phyloP scores from a whole-genome alignment of 331 rosid genomes.

The Rhamnella rubrinervis region DNA sequence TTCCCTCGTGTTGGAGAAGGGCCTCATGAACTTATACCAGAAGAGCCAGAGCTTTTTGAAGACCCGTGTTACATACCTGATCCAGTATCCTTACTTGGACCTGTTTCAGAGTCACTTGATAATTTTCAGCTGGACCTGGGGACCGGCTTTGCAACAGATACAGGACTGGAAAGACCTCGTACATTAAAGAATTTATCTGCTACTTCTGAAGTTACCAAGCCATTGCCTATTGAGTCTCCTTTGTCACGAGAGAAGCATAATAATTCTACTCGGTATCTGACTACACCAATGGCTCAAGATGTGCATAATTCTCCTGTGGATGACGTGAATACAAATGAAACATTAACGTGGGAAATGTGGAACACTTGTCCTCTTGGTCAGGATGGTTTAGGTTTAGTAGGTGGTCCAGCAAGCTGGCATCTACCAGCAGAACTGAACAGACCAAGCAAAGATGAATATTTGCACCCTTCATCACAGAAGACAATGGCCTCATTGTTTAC shows the following conservation, averaged over 20 bases:
- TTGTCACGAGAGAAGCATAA: conserved; percentile 80
- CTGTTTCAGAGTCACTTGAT: conserved; percentile 93
- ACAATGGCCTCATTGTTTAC: conserved; percentile 71
- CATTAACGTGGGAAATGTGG: conserved; percentile 99
- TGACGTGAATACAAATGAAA: conserved; percentile 54
- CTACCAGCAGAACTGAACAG: conserved; percentile 56
- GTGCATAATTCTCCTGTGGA: conserved; percentile 48
- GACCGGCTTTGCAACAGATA: conserved; percentile 50
- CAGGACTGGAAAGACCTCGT: conserved; percentile 54
- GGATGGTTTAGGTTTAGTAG: conserved; percentile 84
- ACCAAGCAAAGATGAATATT: conserved; percentile 62
- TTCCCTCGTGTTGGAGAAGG: conserved; percentile 63
- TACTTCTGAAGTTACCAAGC: conserved; percentile 69
- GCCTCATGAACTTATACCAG: conserved; percentile 53
- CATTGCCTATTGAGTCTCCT: conserved; percentile 93
- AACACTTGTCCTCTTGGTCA: conserved; percentile 80
- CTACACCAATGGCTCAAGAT: conserved; percentile 49
- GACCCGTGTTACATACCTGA: conserved; percentile 93
- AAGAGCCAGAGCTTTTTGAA: conserved; percentile 89
- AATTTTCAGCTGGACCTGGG: conserved; percentile 84
- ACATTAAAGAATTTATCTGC: conserved; percentile 55
- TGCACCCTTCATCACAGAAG: conserved; percentile 73
- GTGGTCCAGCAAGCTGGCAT: conserved; percentile 87
- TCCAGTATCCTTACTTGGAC: conserved; percentile 84
- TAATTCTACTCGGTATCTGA: conserved; percentile 50